Base-by-base conservation (phyloP, 202 grass and related monocot genomes). In the Sporobolus alterniflorus region DNA sequence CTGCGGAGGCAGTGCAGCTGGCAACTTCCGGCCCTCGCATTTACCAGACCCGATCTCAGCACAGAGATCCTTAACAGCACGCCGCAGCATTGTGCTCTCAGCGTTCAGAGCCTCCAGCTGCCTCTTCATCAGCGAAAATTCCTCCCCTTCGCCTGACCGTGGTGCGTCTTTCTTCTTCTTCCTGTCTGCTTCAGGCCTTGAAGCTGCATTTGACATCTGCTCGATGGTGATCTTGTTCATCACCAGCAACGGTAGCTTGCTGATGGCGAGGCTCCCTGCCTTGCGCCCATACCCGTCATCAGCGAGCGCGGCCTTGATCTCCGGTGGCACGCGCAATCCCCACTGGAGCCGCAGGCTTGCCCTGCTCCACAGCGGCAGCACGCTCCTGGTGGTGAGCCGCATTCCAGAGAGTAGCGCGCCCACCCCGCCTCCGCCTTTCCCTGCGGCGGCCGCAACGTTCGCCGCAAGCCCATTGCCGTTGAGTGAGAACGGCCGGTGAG, bases 191-290 rank as follows among this genome's bases (percentile, higher is more conserved):
- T 79, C 69, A 2, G 43, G 15, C 28, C 41, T 22, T 0, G 11
- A 57, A 36, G 55, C 11, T 30, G 0, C 4, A 9, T 24, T 56
- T 12, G 32, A 61, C 5, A 75, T 83, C 1, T 92, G 91, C 75
- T 96, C 88, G 16, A 99, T 92, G 20, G 93, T 94, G 79, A 99
- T 93, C 88, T 94, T 99, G 75, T 85, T 92, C 91, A 99, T 83
- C 21, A 94, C 89, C 9, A 96, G 72, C 63, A 96, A 85, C 1
- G 93, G 93, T 64, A 99, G 59, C 87, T 99, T 99, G 81, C 76
- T 87, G 48, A 94, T 67, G 17, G 83, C 89, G 7, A 96, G 67
- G 71, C 40, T 86, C 5, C 89, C 80, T 0, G 70, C 89, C 84
- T 87, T 90, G n/a, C 79, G 30, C 16, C 89, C 75, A 4, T 78